These are phyloP conservation scores for Starmerella geochares DNA, from an alignment of 805 yeast genomes.

Conservation along the genomic window DNA sequence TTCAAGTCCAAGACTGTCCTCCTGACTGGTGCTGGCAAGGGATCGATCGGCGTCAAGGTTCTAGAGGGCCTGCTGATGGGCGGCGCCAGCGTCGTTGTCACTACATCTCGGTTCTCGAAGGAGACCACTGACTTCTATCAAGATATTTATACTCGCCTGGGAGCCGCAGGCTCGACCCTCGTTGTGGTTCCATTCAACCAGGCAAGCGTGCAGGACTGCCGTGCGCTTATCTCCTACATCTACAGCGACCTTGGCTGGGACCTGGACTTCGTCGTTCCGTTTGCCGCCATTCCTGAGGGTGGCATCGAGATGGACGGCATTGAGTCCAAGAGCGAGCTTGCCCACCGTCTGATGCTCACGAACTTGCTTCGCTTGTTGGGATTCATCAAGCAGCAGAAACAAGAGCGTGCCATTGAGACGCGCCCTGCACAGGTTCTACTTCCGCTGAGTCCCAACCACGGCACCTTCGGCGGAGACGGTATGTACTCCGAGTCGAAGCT, in stretches of 20 bases:
- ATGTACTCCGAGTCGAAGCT: constrained; percentile 95
- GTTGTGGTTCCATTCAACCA: constrained; percentile 98
- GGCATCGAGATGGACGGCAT: constrained; percentile 90
- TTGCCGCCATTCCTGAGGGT: constrained; percentile 98
- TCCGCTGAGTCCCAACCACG: constrained; percentile 98
- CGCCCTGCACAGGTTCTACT: constrained; percentile 97
- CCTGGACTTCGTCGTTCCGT: constrained; percentile 89
- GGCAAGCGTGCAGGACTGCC: constrained; percentile 90
- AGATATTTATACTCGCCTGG: constrained; percentile 80
- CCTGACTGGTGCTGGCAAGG: constrained; percentile 97
- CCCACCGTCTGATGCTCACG: constrained; percentile 97
- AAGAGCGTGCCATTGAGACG: constrained; percentile 65
- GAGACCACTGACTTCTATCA: constrained; percentile 93
- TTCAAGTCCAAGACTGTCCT: constrained; percentile 81
- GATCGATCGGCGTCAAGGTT: constrained; percentile 96
- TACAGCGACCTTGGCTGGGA: constrained; percentile 92
- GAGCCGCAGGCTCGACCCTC: constrained; percentile 83
- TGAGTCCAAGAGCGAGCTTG: constrained; percentile 92
- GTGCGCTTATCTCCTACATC: constrained; percentile 72
- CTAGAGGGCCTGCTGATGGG: constrained; percentile 91
- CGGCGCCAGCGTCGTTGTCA: constrained; percentile 94
- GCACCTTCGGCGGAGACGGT: constrained; percentile 98
- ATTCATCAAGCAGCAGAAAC: constrained; percentile 74
- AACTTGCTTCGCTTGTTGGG: constrained; percentile 89
- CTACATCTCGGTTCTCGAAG: constrained; percentile 91